Evolutionary conservation across 2,329 filamentous ascomycete species (phyloP), one percentile per base, ranked within the genome.

Genomic region (Fusarium austroafricanum): DNA sequence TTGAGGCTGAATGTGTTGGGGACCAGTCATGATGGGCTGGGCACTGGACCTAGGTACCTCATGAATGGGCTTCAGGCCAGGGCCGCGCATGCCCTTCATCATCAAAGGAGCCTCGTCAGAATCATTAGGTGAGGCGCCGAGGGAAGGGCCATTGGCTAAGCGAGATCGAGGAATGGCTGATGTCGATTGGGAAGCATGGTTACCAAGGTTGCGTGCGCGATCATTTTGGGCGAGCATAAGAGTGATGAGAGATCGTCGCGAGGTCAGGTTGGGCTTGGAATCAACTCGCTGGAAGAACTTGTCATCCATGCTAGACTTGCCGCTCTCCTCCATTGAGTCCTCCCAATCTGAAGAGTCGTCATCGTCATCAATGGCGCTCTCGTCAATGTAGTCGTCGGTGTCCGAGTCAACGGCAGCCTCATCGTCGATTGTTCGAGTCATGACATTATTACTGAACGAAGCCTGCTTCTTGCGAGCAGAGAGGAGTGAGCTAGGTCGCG

Each of bases 261-360:
- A 97, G 4, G 92, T 90, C 26, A 98, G 84, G 75, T 97, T 93
- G 10, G 90, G 89, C 77, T 90, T 90, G 39, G 94, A 97, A 78
- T 97, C 93, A 47, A 98, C 94, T 10, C 96, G 91, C 78, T 94
- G 90, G 85, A 99, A 99, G 73, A 93, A 84, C 74, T 88, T 90
- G 63, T 96, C 91, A 65, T 96, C 92, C 51, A 94, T 86, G 76
- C 92, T 96, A 2, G 92, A 92, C 71, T 92, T 91, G 58, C 90
- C 92, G 76, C 92, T 96, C 71, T 96, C 92, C 65, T 92, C 92
- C 21, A 92, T 88, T 0, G 90, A 93, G 73, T 87, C 83, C 74
- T 90, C 84, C 83, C 87, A 87, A 55, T 88, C 87, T 47, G 80
- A 87, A 60, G 78, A 84, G 62, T 87, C 85, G n/a, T 89, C 88